Evolutionary conservation across 768 basidiomycete genomes (phyloP), one percentile per base, ranked within the genome.

Genomic region (Mycena capillaripes): DNA sequence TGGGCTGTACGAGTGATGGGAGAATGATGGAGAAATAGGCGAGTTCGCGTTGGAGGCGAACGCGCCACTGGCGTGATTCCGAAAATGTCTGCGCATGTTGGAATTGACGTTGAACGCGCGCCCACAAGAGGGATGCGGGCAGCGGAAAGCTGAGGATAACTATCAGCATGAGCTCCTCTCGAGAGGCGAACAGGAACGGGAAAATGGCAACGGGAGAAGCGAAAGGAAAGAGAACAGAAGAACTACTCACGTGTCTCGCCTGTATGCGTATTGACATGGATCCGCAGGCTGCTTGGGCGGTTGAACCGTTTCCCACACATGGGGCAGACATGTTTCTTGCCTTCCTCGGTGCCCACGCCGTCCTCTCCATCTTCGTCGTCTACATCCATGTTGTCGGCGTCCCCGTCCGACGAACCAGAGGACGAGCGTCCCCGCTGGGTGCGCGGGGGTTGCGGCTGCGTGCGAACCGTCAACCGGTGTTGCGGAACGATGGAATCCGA

Each of bases 51-150:
- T n/a, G 2, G 21, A 16, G 23, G 21, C 21, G 5, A 11, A 10
- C 11, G 38, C 10, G 16, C 16, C 7, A 11, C 19, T 14, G 44
- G 23, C 25, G 38, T 94, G 93, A 78, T 92, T 94, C 48, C 93
- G 86, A 78, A 90, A 91, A 76, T 95, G 94, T 7, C 94, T 85
- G 30, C 93, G 88, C 94, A 95, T 95, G 79, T 95, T 95, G 0
- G 92, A 93, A 78, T 93, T 93, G 61, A 94, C 94, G 73, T 94
- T 95, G 82, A 95, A 95, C 67, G 92, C 89, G 38, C 92, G 87
- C 48, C 91, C 91, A 78, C 93, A 95, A 52, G 89, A 87, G 5
- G 91, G 92, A 85, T 85, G 92, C 6, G 92, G 92, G 75, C 94
- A 95, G 46, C 87, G 85, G 82, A 92, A 94, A 23, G 93, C 94